Conservation (phyloP, 23 red algal species). For the Chondrus crispus region DNA sequence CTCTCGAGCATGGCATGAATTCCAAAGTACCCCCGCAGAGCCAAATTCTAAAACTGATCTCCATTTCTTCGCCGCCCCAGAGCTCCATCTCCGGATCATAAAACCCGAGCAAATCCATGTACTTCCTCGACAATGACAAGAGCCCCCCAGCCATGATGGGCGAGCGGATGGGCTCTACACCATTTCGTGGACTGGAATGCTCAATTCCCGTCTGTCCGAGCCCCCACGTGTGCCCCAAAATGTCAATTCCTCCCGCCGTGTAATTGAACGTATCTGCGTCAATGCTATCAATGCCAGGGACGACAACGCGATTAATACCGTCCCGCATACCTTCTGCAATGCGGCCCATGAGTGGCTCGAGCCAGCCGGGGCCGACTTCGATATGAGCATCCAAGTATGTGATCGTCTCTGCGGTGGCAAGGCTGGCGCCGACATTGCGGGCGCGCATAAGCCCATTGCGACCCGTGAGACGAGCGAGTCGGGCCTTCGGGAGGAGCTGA, state of each 20-base stretch:
- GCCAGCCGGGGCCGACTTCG: constrained; percentile 47
- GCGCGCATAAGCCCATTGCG: constrained; percentile 57
- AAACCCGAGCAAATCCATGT: constrained; percentile 48
- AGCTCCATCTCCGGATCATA: constrained; percentile 61
- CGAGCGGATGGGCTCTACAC: not conserved
- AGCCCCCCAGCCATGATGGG: constrained; percentile 68
- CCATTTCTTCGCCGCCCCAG: constrained; percentile 68
- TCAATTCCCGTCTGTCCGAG: constrained; percentile 42
- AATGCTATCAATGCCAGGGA: constrained; percentile 52
- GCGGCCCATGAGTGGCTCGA: constrained; percentile 46
- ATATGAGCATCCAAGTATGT: constrained; percentile 48
- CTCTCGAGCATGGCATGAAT: constrained; percentile 45
- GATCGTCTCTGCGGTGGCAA: constrained; percentile 41
- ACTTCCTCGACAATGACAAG: constrained; percentile 23
- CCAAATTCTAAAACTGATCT: constrained; percentile 64
- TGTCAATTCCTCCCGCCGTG: constrained; percentile 45
- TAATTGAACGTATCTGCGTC: constrained; percentile 57
- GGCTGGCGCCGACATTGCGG: constrained; percentile 39
- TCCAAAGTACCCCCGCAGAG: constrained; percentile 56
- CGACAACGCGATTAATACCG: constrained; percentile 49
- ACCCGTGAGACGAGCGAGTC: constrained; percentile 30
- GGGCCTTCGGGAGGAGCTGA: constrained; percentile 32
- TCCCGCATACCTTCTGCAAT: constrained; percentile 41
- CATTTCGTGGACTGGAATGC: not conserved
- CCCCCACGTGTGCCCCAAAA: constrained; percentile 56